phyloP scores from a whole-genome alignment of 345 rosid species.

The Gossypium longicalyx region DNA sequence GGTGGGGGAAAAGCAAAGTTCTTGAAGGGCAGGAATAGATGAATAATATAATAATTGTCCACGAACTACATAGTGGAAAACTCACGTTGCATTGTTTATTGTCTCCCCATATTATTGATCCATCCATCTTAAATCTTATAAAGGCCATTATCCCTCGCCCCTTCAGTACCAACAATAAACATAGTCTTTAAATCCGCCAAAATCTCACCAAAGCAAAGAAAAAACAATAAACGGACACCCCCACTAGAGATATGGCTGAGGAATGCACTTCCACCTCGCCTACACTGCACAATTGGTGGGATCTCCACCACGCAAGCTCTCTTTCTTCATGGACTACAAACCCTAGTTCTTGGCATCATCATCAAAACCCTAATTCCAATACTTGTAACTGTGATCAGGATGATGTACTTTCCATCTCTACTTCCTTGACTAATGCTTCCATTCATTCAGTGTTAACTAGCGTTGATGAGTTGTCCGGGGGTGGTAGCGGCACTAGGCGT shows the following conservation, averaged over 20 bases:
- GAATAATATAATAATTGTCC: conserved; percentile 35
- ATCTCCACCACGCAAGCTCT: conserved; percentile 52
- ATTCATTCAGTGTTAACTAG: conserved; percentile 58
- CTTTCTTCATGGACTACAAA: conserved; percentile 37
- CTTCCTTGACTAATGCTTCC: conserved; percentile 49
- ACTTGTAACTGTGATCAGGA: conserved; percentile 51
- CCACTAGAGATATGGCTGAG: conserved; percentile 32
- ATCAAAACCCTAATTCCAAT: conserved; percentile 43
- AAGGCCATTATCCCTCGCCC: conserved; percentile 29
- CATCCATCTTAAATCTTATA: conserved; percentile 2
- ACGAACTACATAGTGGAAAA: conserved; percentile 52
- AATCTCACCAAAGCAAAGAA: conserved; percentile 24
- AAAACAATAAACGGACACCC: not conserved
- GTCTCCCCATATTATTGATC: conserved; percentile 39
- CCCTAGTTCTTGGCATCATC: conserved; percentile 24
- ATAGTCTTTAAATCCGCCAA: conserved; percentile 36
- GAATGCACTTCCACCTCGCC: conserved; percentile 44
- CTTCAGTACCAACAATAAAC: conserved; percentile 39
- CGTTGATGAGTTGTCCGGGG: conserved; percentile 43
- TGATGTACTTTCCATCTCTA: conserved; percentile 41
- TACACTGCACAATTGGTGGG: conserved; percentile 50
- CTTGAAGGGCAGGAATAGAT: not conserved
- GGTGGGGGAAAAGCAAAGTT: conserved; percentile 5
- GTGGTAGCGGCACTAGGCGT: conserved; percentile 5
- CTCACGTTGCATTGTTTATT: conserved; percentile 59